Evolutionary conservation across 1,139 yeast genomes (phyloP), one percentile per base, ranked within the genome.

Genomic region (Hanseniaspora gamundiae): DNA sequence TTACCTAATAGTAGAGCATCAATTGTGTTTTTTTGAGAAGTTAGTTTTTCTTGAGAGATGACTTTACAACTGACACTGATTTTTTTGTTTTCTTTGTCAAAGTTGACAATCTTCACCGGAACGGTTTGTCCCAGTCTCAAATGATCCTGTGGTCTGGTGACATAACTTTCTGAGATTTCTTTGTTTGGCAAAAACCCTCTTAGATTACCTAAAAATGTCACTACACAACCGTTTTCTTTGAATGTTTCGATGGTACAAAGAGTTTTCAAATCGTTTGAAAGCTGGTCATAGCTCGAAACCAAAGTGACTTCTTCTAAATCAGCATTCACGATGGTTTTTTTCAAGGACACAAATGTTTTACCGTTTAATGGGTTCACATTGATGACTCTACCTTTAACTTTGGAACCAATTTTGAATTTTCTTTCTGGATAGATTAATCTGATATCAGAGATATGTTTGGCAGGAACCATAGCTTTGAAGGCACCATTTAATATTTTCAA

Each of bases 131-230:
- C 95, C 21, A 84, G 58, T 51, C 77, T 78, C 55, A 88, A 72
- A 60, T 80, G 82, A 50, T 87, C 94, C 52, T 74, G 76, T 17
- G 95, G 87, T 45, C 77, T 76, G 46, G 70, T 71, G 41, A 87
- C 91, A 59, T 75, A 84, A 2, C 95, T 80, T 63, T 91, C 97
- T 44, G 94, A 82, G 54, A 91, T 84, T 65, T 91, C 97, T 46
- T 79, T 70, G 51, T 80, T 77, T 35, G 97, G 97, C 50, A 91
- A 68, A 59, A 77, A 88, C 0, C 91, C 98, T 53, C 72, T 74
- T 39, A 84, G 65, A 44, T 72, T 71, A 47, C 94, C 94, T 58
- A 86, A 87, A 57, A 91, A 87, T 24, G 87, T 76, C 4, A 91
- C 79, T 43, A 87, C 67, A 39, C 83, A 94, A 53, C 98, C 98